Base-by-base conservation (phyloP, 192 early-diverging fungal genomes). In the Chytriomyces hyalinus region DNA sequence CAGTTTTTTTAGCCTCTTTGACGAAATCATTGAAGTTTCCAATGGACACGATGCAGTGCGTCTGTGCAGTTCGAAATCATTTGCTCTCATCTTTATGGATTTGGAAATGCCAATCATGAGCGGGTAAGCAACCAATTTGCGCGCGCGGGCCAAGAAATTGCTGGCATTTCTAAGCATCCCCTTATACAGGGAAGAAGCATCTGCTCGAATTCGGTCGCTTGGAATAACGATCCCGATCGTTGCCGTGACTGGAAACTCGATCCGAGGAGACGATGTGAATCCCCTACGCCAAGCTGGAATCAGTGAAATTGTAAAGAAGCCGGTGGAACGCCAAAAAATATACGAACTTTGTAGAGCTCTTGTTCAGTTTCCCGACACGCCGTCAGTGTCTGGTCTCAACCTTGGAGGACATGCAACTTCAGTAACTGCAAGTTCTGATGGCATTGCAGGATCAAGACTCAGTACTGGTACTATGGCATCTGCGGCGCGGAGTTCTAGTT, bases 11-110 rank as follows among this genome's bases (percentile, higher is more conserved):
- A 49, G 47, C 63, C 44, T 20, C 6, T 67, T 61, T 43, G 44
- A 62, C 36, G 81, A 79, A 24, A 65, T 76, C 17, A 44, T 75
- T 36, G 81, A 82, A 72, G 77, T 62, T 50, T 50, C 69, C n/a
- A 79, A 53, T 57, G 81, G 81, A 5, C 50, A 46, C 15, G 81
- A 82, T 11, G 81, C 81, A 6, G 44, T 82, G 20, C 26, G 64
- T 48, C 15, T 67, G 36, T 82, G 77, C 51, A 43, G 51, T 24
- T 36, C 20, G 61, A 79, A 48, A 44, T 76, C 67, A 44, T 78
- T 76, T 46, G 28, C 22, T 6, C 47, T 82, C 44, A 68, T 82
- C 13, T 82, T 82, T 59, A 79, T 79, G 77, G 77, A 79, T 51
- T 46, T 79, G 60, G 77, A 79, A 79, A 79, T 79, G 77, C 77